Percentiles rank a stretch among this genome's conserved stretches.
Evolutionary conservation across 495 filamentous ascomycete species (phyloP).

Genomic region (Tuber umbilicatum): DNA sequence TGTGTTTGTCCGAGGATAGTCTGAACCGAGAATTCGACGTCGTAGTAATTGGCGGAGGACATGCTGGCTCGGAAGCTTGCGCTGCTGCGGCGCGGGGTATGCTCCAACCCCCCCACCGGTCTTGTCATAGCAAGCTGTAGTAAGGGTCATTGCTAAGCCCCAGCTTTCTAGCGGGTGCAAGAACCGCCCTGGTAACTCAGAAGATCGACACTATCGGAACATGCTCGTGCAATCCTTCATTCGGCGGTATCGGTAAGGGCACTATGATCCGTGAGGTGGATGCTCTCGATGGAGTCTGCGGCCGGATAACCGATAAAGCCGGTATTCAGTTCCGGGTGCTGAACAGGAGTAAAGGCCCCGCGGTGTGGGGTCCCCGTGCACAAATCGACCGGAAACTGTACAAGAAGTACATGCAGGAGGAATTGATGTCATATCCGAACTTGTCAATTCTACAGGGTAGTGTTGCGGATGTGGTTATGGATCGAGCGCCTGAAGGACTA

Average conservation of each 20-base stretch:
- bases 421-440: slow-evolving; percentile 68
- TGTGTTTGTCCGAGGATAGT: neutral
- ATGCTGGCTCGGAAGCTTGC: slow-evolving; percentile 90
- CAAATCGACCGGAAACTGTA: slow-evolving; percentile 94
- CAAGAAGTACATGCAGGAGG: slow-evolving; percentile 83
- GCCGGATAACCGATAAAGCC: slow-evolving; percentile 85
- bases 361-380: slow-evolving; percentile 92
- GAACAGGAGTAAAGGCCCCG: slow-evolving; percentile 83
- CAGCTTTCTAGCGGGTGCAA: slow-evolving; percentile 57
- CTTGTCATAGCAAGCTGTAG: neutral
- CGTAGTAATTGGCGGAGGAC: slow-evolving; percentile 88
- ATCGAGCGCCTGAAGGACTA: slow-evolving; percentile 49
- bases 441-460: slow-evolving; percentile 75
- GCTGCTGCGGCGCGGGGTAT: slow-evolving; percentile 72
- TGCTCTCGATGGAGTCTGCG: slow-evolving; percentile 85
- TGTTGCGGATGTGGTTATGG: slow-evolving; percentile 80
- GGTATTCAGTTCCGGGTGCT: slow-evolving; percentile 85
- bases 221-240: slow-evolving; percentile 95
- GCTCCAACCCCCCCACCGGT: neutral
- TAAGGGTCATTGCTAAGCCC: neutral
- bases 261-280: slow-evolving; percentile 94
- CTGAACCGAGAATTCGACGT: slow-evolving; percentile 71
- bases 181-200: slow-evolving; percentile 83
- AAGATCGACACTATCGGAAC: slow-evolving; percentile 82
- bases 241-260: slow-evolving; percentile 97